A percentile compares a stretch with the other conserved stretches of the same genome.
phyloP scores from a whole-genome alignment of 2,329 filamentous ascomycete species.

The Ampelomyces quisqualis region DNA sequence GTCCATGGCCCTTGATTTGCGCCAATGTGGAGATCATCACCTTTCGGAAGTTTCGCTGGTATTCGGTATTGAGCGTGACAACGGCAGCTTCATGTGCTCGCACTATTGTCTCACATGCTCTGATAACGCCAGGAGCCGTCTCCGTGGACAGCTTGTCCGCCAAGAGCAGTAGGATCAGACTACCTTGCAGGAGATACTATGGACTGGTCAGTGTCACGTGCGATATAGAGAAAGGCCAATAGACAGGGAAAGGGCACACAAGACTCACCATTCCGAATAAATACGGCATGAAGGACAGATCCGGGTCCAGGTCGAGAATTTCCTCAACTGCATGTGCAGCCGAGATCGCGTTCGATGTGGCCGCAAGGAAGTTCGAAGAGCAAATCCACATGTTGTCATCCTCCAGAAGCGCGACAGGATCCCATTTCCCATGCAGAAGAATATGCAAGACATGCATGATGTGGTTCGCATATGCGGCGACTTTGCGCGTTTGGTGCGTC shows the following conservation, averaged over 20 bases:
- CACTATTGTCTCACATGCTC: conserved; percentile 89
- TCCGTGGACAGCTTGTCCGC: conserved; percentile 86
- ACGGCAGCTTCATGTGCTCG: conserved; percentile 93
- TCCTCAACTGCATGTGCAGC: conserved; percentile 83
- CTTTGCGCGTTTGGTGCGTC: conserved; percentile 80
- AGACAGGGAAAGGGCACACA: too few species aligned
- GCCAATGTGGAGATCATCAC: conserved; percentile 50
- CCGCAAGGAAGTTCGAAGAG: conserved; percentile 79
- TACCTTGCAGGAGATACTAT: conserved; percentile 79
- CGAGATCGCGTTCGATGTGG: conserved; percentile 83
- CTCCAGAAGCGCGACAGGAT: conserved; percentile 84
- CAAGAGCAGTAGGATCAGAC: conserved; percentile 80
- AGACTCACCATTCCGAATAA: conserved; percentile 78
- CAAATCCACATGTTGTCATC: conserved; percentile 94
- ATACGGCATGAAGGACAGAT: conserved; percentile 93
- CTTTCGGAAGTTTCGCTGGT: conserved; percentile 64
- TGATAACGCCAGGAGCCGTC: conserved; percentile 78
- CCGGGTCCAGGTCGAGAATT: conserved; percentile 86
- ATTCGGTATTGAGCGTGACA: conserved; percentile 91
- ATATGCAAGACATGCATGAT: conserved; percentile 95
- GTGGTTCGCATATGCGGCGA: conserved; percentile 85
- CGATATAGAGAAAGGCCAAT: background rate
- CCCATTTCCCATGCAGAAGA: conserved; percentile 87
- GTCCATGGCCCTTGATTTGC: conserved; percentile 41
- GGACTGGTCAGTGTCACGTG: conserved; percentile 6